Conservation (phyloP, 331 rosid species). For the Rosa hybrid region DNA sequence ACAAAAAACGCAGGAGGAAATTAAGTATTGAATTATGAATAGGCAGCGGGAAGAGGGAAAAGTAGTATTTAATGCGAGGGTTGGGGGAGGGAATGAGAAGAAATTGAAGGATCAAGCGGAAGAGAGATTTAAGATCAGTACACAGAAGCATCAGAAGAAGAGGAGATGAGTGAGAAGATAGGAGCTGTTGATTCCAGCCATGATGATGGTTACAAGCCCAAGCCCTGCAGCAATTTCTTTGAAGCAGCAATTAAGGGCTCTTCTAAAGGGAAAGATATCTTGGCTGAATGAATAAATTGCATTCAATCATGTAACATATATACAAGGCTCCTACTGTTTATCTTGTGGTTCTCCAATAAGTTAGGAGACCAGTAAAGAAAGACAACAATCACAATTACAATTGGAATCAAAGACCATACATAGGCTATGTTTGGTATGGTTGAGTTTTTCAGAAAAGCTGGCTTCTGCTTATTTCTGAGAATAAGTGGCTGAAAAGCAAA, state of each 20-base stretch:
- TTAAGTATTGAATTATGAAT: not conserved
- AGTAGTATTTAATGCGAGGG: not conserved
- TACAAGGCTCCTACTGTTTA: too few relatives aligned
- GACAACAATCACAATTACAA: too few relatives aligned
- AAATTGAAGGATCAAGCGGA: not conserved
- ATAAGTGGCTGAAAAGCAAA: too few relatives aligned
- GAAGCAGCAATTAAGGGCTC: slow-evolving; percentile 23
- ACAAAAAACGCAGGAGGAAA: not conserved
- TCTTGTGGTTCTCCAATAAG: too few relatives aligned
- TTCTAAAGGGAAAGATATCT: not conserved
- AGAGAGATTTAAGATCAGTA: not conserved
- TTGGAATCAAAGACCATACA: too few relatives aligned
- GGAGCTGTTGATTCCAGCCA: not conserved
- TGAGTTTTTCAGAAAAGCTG: too few relatives aligned
- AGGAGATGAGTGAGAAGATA: not conserved
- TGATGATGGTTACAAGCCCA: slow-evolving; percentile 17
- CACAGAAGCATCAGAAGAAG: slow-evolving; percentile 9
- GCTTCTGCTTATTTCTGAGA: too few relatives aligned
- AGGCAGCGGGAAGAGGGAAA: not conserved
- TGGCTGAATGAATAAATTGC: too few relatives aligned
- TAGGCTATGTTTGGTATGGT: too few relatives aligned
- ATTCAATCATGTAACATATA: too few relatives aligned
- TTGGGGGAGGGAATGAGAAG: not conserved
- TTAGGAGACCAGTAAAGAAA: too few relatives aligned
- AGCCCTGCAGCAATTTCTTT: slow-evolving; percentile 18